phyloP scores from a whole-genome alignment of 192 early-diverging fungal species.

The Bifiguratus adelaidae region DNA sequence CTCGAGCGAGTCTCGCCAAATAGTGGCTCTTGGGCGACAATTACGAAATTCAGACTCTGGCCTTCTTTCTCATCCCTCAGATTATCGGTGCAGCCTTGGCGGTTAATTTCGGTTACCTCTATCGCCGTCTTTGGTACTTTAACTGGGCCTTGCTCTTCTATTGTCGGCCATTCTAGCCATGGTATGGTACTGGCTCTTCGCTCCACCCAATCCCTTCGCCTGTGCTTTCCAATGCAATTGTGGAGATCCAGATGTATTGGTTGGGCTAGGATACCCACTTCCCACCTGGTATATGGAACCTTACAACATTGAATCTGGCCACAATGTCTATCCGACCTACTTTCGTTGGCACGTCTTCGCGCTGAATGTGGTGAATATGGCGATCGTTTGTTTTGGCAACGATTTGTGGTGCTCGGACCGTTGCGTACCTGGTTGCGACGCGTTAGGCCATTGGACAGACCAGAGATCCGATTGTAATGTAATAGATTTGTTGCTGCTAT shows the following conservation, averaged over 20 bases:
- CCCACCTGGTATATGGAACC: slow-evolving; percentile 30
- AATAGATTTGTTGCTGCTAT: no score
- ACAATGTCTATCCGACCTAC: slow-evolving; percentile 45
- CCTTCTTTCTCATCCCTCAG: slow-evolving; percentile 43
- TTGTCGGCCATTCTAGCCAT: slow-evolving; percentile 29
- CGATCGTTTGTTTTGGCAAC: slow-evolving; percentile 25
- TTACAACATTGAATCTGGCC: slow-evolving; percentile 42
- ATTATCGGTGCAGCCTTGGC: slow-evolving; percentile 46
- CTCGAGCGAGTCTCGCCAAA: slow-evolving; percentile 31
- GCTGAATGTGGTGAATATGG: slow-evolving; percentile 30
- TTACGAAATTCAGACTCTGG: slow-evolving; percentile 41
- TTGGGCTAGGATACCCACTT: slow-evolving; percentile 15
- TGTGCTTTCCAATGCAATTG: slow-evolving; percentile 61
- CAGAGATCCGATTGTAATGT: no score
- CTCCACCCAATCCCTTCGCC: slow-evolving; percentile 47
- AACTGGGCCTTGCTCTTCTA: slow-evolving; percentile 30
- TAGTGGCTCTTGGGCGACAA: slow-evolving; percentile 65
- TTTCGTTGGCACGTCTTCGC: slow-evolving; percentile 44
- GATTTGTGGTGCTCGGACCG: slow-evolving; percentile 32
- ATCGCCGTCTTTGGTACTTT: slow-evolving; percentile 30
- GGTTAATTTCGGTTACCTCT: slow-evolving; percentile 44
- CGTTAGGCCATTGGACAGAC: no score
- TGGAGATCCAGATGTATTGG: slow-evolving; percentile 33
- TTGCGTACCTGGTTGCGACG: slow-evolving; percentile 21
- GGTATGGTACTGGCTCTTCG: slow-evolving; percentile 40